Percentiles rank a stretch among this genome's conserved stretches.
phyloP scores from a whole-genome alignment of 2,329 filamentous ascomycete species.

The Pseudopyricularia javanii region DNA sequence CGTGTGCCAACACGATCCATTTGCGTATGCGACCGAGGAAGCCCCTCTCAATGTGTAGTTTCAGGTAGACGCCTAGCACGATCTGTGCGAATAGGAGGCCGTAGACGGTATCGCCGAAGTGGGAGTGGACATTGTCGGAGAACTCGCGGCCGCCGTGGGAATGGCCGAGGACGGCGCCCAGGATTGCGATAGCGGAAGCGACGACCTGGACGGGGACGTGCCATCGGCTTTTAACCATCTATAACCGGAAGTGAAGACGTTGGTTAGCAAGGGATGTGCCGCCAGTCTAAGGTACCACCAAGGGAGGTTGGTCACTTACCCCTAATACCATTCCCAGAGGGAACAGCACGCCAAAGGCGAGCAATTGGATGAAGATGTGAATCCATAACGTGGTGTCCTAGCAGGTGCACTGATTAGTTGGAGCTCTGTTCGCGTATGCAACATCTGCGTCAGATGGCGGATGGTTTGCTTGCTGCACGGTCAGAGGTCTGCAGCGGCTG shows the following conservation, averaged over 20 bases:
- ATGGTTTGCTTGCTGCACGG: neutral
- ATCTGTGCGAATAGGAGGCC: conserved; percentile 66
- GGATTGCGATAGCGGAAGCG: conserved; percentile 61
- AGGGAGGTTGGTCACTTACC: neutral
- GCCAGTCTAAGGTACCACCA: neutral
- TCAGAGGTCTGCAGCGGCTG: neutral
- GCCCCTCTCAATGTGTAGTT: conserved; percentile 76
- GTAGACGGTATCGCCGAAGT: conserved; percentile 72
- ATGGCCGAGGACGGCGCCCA: conserved; percentile 88
- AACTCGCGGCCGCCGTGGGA: conserved; percentile 84
- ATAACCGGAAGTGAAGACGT: conserved; percentile 3
- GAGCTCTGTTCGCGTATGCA: conserved; percentile 4
- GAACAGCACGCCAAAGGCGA: conserved; percentile 85
- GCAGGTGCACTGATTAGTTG: conserved; percentile 8
- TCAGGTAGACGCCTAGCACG: conserved; percentile 73
- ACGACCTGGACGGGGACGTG: conserved; percentile 80
- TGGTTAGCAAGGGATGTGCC: neutral
- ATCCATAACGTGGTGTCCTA: conserved; percentile 80
- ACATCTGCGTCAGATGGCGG: neutral
- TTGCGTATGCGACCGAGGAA: conserved; percentile 68
- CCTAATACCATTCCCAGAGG: conserved; percentile 64
- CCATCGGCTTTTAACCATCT: conserved; percentile 86
- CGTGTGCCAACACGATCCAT: conserved; percentile 60
- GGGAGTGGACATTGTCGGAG: conserved; percentile 64
- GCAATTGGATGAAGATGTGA: conserved; percentile 79